Conservation (phyloP, 345 rosid genomes). For the Schrenkiella parvula region DNA sequence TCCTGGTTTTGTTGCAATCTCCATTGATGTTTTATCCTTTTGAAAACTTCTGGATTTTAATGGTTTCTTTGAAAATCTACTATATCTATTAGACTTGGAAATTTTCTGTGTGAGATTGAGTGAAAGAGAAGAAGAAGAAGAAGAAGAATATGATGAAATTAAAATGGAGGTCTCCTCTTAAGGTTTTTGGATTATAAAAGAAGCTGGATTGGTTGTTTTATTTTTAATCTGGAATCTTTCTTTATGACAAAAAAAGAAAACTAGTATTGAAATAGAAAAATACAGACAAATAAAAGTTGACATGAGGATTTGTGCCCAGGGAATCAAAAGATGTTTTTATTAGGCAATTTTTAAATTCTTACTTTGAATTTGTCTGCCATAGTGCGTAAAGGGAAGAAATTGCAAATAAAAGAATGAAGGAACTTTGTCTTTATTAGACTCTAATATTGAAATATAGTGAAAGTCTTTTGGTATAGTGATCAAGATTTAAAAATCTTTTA, state of each 20-base stretch:
- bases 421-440: conserved; percentile 19
- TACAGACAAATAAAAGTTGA: conserved; percentile 26
- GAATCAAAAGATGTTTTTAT: conserved; percentile 38
- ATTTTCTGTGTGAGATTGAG: conserved; percentile 24
- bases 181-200: conserved; percentile 37
- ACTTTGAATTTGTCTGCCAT: conserved; percentile 39
- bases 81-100: neutral
- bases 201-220: conserved; percentile 28
- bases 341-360: conserved; percentile 23
- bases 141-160: neutral
- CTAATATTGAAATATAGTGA: conserved; percentile 6
- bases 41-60: conserved; percentile 33
- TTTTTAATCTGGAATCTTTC: conserved; percentile 31
- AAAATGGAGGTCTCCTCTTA: conserved; percentile 16
- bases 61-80: conserved; percentile 42
- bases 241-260: conserved; percentile 5
- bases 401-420: neutral
- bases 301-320: conserved; percentile 32
- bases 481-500: too few relatives aligned
- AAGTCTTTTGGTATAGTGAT: too few relatives aligned
- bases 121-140: conserved; percentile 22
- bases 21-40: conserved; percentile 40
- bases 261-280: neutral
- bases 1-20: conserved; percentile 40
- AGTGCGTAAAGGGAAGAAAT: conserved; percentile 16